These are phyloP conservation scores for Dissophora ornata DNA, from an alignment of 192 early-diverging fungal genomes.

Conservation along the genomic window DNA sequence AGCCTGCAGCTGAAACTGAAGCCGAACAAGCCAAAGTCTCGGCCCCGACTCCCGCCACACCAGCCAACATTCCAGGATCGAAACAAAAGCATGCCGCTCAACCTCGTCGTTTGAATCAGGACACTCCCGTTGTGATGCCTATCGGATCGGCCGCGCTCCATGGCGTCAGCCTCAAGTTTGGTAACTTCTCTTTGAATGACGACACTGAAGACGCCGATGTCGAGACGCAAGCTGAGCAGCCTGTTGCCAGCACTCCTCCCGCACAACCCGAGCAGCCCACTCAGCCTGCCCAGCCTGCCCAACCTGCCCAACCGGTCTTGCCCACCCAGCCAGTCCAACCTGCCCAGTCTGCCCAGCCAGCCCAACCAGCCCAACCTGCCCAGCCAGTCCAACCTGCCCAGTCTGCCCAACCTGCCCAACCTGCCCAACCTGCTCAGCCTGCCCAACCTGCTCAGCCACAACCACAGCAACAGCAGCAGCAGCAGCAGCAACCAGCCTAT, in stretches of 20 bases:
- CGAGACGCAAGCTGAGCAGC: conserved; percentile 3
- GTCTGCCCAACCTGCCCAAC: conserved; percentile 22
- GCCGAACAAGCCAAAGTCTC: too few species aligned
- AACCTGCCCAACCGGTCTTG: conserved; percentile 9
- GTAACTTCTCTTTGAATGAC: conserved; percentile 75
- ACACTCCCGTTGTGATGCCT: conserved; percentile 91
- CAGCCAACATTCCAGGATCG: conserved; percentile 57
- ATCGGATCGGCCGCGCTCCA: conserved; percentile 67
- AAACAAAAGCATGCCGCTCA: conserved; percentile 57
- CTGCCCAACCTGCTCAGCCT: conserved; percentile 23
- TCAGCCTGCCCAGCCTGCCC: too few species aligned
- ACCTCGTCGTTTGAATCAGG: conserved; percentile 85
- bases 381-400: conserved; percentile 15
- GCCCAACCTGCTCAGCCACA: conserved; percentile 51
- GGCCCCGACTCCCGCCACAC: conserved; percentile 5
- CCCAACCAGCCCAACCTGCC: conserved; percentile 20
- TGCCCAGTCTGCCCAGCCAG: conserved; percentile 15
- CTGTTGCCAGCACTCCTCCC: too few species aligned
- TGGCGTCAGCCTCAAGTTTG: conserved; percentile 83
- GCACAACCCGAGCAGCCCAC: too few species aligned
- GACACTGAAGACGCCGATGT: conserved; percentile 51
- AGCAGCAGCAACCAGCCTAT: conserved; percentile 18
- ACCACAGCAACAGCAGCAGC: conserved; percentile 4
- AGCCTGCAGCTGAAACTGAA: conserved; percentile 27
- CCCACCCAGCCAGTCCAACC: conserved; percentile 5